A percentile compares a stretch with the other conserved stretches of the same genome.
phyloP scores from a whole-genome alignment of 345 rosid genomes.

The Chamaenerion angustifolium region DNA sequence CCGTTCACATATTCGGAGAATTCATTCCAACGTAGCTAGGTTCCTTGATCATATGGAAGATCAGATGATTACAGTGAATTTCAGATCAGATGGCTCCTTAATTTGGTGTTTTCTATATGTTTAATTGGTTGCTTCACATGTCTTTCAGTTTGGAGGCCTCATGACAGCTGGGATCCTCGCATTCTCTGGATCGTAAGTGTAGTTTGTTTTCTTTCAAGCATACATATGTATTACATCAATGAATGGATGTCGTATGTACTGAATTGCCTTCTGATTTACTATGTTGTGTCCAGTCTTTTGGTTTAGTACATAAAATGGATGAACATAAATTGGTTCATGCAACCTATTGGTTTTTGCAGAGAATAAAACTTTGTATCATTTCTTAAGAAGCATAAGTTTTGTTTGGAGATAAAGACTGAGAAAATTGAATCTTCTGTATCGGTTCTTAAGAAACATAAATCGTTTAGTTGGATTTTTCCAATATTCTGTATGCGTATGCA shows the following conservation, averaged over 20 bases:
- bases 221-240: not conserved
- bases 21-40: too few species aligned
- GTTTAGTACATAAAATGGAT: too few species aligned
- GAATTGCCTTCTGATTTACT: too few species aligned
- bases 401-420: not conserved
- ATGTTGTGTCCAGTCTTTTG: too few species aligned
- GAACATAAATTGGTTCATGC: too few species aligned
- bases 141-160: slow-evolving; percentile 74
- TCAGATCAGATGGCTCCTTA: not conserved
- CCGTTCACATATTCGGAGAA: too few species aligned
- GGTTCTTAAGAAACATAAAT: too few species aligned
- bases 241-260: too few species aligned
- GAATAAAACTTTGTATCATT: not conserved
- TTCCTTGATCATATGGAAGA: not conserved
- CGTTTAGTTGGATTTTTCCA: too few species aligned
- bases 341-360: not conserved
- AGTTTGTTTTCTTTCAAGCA: not conserved
- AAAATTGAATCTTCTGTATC: too few species aligned
- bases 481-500: too few species aligned
- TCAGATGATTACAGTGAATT: too few species aligned
- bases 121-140: not conserved
- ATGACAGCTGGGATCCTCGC: slow-evolving; percentile 71
- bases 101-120: not conserved
- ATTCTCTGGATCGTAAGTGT: slow-evolving; percentile 84
- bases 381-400: not conserved